Base-by-base conservation (phyloP, 2,329 filamentous ascomycete species). In the Stemphylium beticola region DNA sequence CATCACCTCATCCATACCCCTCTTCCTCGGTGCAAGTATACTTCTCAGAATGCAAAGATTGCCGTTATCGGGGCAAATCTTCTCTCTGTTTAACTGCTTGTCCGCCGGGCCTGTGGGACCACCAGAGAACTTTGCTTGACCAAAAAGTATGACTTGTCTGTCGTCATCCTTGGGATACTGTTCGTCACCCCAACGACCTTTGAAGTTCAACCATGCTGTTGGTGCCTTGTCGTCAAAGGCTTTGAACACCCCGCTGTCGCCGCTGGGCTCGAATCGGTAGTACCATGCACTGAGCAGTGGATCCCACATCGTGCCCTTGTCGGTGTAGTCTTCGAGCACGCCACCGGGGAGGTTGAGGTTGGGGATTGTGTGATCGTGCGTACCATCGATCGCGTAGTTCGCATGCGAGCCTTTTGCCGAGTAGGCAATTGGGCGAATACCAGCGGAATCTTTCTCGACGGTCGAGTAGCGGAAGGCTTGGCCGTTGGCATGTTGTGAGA, bases 291-390 rank as follows among this genome's bases (percentile, higher is more conserved):
- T 81, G 0, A 80, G 73, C 0, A 79, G 71, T 0, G 87, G 85
- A 65, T 90, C 87, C 85, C 85, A 89, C 4, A 85, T 68, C 3
- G 74, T 65, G 4, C 85, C 86, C 34, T 76, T 69, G 49, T 85
- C 80, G 50, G 83, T 79, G 63, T 88, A 81, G 37, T 83, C 77
- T 2, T 87, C 68, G 5, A 84, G 75, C 0, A 73, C 64, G 26
- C 74, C 74, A 20, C 80, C 82, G 0, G 83, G 84, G 7, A 87
- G 76, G 53, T 86, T 85, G 15, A 87, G 50, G 50, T 84, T 80
- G 0, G 86, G 86, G 49, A 88, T 86, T 0, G 82, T 82, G 64
- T 88, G 85, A 65, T 88, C 86, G 63, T 89, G 86, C 2, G 74
- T 77, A 2, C 86, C 87, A 11, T 72, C 44, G 6, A 81, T 83